phyloP scores from a whole-genome alignment of 2,329 filamentous ascomycete species.

The Escovopsis weberi region DNA sequence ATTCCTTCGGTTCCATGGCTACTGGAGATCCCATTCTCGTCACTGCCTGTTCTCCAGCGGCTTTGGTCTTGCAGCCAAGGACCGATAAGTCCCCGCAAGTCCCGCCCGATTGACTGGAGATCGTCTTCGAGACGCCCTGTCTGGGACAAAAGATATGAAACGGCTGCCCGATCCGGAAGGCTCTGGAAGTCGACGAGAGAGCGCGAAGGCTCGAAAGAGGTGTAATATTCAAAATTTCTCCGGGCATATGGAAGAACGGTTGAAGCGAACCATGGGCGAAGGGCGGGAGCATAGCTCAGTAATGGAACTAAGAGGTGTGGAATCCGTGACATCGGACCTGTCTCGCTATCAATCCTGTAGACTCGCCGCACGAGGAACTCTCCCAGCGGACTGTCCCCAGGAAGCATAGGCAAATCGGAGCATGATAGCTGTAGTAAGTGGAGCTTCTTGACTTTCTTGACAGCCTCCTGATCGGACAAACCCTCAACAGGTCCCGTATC shows the following conservation, averaged over 20 bases:
- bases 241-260: slow-evolving; percentile 54
- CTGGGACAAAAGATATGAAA: slow-evolving; percentile 46
- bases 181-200: slow-evolving; percentile 50
- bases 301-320: slow-evolving; percentile 56
- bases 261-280: slow-evolving; percentile 56
- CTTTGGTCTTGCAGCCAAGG: slow-evolving; percentile 58
- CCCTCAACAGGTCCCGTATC: slow-evolving; percentile 41
- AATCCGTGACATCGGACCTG: slow-evolving; percentile 55
- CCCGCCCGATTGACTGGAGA: slow-evolving; percentile 37
- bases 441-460: slow-evolving; percentile 49
- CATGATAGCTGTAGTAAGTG: slow-evolving; percentile 43
- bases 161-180: slow-evolving; percentile 42
- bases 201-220: slow-evolving; percentile 29
- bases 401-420: slow-evolving; percentile 30
- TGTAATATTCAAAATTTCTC: slow-evolving; percentile 56
- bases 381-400: slow-evolving; percentile 39
- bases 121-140: slow-evolving; percentile 30
- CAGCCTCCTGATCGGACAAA: slow-evolving; percentile 47
- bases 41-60: slow-evolving; percentile 30
- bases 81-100: slow-evolving; percentile 52
- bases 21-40: slow-evolving; percentile 3
- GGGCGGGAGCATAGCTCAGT: slow-evolving; percentile 41
- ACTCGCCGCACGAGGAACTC: slow-evolving; percentile 55
- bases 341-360: slow-evolving; percentile 54
- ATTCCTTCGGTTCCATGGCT: slow-evolving; percentile 13